Evolutionary conservation across 2,329 filamentous ascomycete genomes (phyloP).

Genomic region (Hypoxylon sp.): DNA sequence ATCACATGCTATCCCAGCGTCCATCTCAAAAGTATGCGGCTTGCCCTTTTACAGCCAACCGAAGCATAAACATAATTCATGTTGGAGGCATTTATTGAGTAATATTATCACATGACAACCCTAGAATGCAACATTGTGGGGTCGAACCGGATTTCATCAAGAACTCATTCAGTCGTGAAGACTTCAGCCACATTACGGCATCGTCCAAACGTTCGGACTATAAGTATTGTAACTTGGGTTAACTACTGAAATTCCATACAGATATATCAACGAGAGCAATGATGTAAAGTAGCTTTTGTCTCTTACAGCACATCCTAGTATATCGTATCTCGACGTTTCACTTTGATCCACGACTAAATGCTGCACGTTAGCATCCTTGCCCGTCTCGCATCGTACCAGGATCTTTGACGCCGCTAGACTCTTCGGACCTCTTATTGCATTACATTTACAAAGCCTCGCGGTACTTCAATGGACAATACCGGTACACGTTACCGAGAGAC

Average conservation of each 20-base stretch:
- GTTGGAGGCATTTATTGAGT: conserved; percentile 6
- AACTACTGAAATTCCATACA: conserved; percentile 5
- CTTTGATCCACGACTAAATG: conserved; percentile 37
- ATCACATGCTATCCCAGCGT: conserved; percentile 4
- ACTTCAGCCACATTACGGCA: conserved; percentile 7
- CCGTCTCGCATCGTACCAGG: conserved; percentile 43
- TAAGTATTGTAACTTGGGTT: conserved; percentile 1
- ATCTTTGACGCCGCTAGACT: conserved; percentile 26
- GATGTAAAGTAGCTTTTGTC: conserved; percentile 11
- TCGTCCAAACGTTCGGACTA: conserved; percentile 13
- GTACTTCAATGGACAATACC: conserved; percentile 15
- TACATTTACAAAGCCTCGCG: conserved; percentile 22
- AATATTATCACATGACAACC: conserved; percentile 30
- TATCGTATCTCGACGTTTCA: conserved; percentile 44
- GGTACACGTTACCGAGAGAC: conserved; percentile 19
- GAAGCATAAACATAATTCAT: conserved; percentile 4
- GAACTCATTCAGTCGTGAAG: conserved; percentile 2
- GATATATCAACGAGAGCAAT: conserved; percentile 10
- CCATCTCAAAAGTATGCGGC: conserved; percentile 10
- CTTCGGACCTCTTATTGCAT: conserved; percentile 26
- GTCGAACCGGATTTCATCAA: conserved; percentile 1
- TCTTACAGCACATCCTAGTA: conserved; percentile 22
- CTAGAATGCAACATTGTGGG: conserved; percentile 14
- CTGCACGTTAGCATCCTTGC: conserved; percentile 37
- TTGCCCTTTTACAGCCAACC: conserved; percentile 9